A percentile compares a stretch with the other conserved stretches of the same genome.
Evolutionary conservation across 2,329 filamentous ascomycete genomes (phyloP).

Genomic region (Fusarium camptoceras): DNA sequence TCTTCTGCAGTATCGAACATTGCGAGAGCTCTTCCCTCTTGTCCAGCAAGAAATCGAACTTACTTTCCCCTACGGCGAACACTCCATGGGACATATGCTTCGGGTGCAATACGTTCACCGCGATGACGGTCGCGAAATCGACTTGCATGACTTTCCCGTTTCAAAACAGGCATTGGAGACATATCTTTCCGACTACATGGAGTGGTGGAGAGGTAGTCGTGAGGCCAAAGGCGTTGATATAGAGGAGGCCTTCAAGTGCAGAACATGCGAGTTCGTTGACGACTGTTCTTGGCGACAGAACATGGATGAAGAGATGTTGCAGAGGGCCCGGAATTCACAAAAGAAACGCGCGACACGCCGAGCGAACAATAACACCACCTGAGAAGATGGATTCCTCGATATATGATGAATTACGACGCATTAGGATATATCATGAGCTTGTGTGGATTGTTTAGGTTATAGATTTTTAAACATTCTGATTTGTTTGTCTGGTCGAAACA

Average conservation of each 20-base stretch:
- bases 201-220: conserved; percentile 89
- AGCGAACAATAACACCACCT: conserved; percentile 7
- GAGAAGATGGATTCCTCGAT: conserved; percentile 4
- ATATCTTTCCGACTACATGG: conserved; percentile 77
- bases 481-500: not conserved
- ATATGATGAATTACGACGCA: conserved; percentile 38
- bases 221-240: conserved; percentile 79
- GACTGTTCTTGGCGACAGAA: conserved; percentile 81
- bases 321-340: conserved; percentile 37
- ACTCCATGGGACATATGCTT: conserved; percentile 63
- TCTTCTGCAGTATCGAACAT: conserved; percentile 60
- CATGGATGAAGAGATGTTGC: conserved; percentile 69
- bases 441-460: not conserved
- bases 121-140: conserved; percentile 63
- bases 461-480: not conserved
- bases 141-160: conserved; percentile 73
- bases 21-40: conserved; percentile 61
- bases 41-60: conserved; percentile 59
- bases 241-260: conserved; percentile 90
- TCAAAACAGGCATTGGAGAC: conserved; percentile 70
- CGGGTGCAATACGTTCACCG: conserved; percentile 67
- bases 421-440: not conserved
- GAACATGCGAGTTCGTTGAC: conserved; percentile 83
- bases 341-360: conserved; percentile 40
- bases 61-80: conserved; percentile 65